phyloP scores from a whole-genome alignment of 2,329 filamentous ascomycete species.

The Fusarium denticulatum region DNA sequence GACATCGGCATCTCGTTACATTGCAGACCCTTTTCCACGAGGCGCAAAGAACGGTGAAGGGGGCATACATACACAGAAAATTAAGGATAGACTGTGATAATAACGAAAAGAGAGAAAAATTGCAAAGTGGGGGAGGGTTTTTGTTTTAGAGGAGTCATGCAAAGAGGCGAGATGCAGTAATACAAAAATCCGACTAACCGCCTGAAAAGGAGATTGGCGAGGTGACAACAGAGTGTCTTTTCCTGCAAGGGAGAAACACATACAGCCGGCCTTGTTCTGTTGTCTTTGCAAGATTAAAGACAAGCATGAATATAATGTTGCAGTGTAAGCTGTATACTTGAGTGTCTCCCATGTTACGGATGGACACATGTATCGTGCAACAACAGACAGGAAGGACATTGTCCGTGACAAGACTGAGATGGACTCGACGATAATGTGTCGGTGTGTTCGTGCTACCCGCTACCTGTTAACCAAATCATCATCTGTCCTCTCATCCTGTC shows the following conservation, averaged over 20 bases:
- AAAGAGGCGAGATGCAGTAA: slow-evolving; percentile 35
- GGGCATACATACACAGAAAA: neutral
- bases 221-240: neutral
- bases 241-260: slow-evolving; percentile 17
- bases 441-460: slow-evolving; percentile 32
- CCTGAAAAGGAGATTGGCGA: slow-evolving; percentile 5
- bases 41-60: slow-evolving; percentile 36
- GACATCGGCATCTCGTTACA: slow-evolving; percentile 23
- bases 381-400: neutral
- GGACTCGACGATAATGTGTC: slow-evolving; percentile 15
- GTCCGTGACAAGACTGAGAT: slow-evolving; percentile 10
- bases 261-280: neutral
- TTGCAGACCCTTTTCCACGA: slow-evolving; percentile 11
- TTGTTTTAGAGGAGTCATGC: slow-evolving; percentile 36
- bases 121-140: neutral
- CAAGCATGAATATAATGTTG: neutral
- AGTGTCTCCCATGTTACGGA: neutral
- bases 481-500: neutral
- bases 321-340: neutral
- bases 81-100: neutral
- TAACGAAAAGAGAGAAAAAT: neutral
- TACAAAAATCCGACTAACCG: slow-evolving; percentile 28
- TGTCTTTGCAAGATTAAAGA: neutral
- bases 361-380: slow-evolving; percentile 10
- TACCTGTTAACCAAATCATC: slow-evolving; percentile 34